Percentiles rank a stretch among this genome's conserved stretches.
These are phyloP conservation scores for Brassica nigra DNA, from an alignment of 345 rosid species.

Conservation along the genomic window DNA sequence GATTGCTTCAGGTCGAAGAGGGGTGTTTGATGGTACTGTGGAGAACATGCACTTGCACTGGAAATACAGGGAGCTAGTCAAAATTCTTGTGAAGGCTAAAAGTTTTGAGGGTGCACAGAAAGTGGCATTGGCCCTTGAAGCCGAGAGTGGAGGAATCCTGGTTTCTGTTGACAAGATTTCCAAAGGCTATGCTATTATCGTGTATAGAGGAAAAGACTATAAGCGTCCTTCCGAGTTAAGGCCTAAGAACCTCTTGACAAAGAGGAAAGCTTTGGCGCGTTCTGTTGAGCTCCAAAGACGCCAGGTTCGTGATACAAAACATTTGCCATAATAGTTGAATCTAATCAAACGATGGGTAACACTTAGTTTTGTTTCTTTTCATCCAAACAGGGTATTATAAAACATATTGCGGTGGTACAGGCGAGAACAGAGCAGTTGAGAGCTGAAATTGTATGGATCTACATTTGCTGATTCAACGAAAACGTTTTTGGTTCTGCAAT, in stretches of 20 bases:
- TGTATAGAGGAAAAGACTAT: conserved; percentile 85
- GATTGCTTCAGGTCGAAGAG: conserved; percentile 76
- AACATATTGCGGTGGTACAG: conserved; percentile 60
- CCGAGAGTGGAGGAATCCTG: conserved; percentile 91
- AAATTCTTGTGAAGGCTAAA: conserved; percentile 75
- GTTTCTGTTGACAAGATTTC: conserved; percentile 91
- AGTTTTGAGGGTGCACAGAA: conserved; percentile 76
- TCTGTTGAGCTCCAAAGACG: conserved; percentile 91
- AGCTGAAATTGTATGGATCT: conserved; percentile 74
- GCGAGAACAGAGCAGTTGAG: conserved; percentile 61
- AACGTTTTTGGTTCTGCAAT: neutral
- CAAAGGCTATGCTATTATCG: conserved; percentile 86
- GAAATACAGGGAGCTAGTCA: conserved; percentile 89
- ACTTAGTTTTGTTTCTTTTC: conserved; percentile 1
- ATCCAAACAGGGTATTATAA: conserved; percentile 67
- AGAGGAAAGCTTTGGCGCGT: conserved; percentile 96
- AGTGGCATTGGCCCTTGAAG: conserved; percentile 88
- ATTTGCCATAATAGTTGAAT: neutral
- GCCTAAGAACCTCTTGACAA: conserved; percentile 88
- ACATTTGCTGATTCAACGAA: neutral
- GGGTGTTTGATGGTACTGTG: conserved; percentile 93
- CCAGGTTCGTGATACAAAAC: conserved; percentile 51
- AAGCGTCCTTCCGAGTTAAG: conserved; percentile 76
- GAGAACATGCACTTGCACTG: conserved; percentile 99
- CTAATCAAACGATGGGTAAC: neutral